Percentiles rank a stretch among this genome's conserved stretches.
Evolutionary conservation across 768 basidiomycete genomes (phyloP).

Genomic region (Hydnomerulius pinastri): DNA sequence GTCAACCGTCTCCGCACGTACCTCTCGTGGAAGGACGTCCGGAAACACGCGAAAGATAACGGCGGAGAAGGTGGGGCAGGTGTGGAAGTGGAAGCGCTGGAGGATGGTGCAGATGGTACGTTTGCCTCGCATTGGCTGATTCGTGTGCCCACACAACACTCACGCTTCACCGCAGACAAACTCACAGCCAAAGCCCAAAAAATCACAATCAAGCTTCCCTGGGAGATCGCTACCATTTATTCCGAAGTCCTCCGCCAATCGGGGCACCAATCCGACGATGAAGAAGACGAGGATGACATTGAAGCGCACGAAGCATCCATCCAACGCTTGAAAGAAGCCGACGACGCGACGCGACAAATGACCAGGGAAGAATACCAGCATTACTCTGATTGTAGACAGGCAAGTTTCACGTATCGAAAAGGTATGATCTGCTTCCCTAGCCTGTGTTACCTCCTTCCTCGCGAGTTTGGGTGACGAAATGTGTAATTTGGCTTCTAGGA

Average conservation of each 20-base stretch:
- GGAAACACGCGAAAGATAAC: slow-evolving; percentile 91
- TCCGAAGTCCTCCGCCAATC: slow-evolving; percentile 78
- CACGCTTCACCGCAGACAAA: slow-evolving; percentile 53
- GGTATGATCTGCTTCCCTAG: slow-evolving; percentile 61
- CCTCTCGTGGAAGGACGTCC: slow-evolving; percentile 95
- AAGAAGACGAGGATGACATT: slow-evolving; percentile 94
- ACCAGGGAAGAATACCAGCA: slow-evolving; percentile 96
- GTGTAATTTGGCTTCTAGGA: slow-evolving; percentile 43
- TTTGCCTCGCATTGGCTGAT: not conserved
- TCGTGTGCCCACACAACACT: not conserved
- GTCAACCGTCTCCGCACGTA: slow-evolving; percentile 93
- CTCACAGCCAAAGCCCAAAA: slow-evolving; percentile 84
- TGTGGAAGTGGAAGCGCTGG: slow-evolving; percentile 80
- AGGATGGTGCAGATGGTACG: slow-evolving; percentile 81
- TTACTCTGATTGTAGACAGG: slow-evolving; percentile 95
- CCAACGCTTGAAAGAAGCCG: slow-evolving; percentile 89
- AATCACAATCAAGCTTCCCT: slow-evolving; percentile 92
- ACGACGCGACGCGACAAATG: slow-evolving; percentile 94
- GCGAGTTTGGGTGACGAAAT: not conserved
- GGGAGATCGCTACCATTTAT: slow-evolving; percentile 93
- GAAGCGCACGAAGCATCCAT: slow-evolving; percentile 96
- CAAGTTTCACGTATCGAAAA: slow-evolving; percentile 96
- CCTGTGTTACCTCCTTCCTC: not conserved
- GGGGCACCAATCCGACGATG: slow-evolving; percentile 87
- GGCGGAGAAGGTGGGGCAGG: slow-evolving; percentile 79